phyloP scores from a whole-genome alignment of 2,329 filamentous ascomycete genomes.

The Xylariaceae sp. region DNA sequence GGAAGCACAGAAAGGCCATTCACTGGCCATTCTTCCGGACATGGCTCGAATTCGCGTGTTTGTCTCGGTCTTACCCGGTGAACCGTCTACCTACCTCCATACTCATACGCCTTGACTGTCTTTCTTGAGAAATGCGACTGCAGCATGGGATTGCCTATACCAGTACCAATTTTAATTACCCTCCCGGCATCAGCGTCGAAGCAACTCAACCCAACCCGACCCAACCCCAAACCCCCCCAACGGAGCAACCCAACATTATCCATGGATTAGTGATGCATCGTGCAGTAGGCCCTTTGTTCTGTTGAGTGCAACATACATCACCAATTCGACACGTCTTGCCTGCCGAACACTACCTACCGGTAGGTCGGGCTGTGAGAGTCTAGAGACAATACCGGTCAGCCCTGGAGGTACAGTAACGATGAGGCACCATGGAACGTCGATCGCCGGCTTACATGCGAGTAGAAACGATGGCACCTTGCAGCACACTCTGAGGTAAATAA shows the following conservation, averaged over 20 bases:
- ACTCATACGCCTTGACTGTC: neutral
- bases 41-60: neutral
- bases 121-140: neutral
- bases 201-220: neutral
- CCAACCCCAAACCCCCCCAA: too few species aligned
- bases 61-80: neutral
- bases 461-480: neutral
- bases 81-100: neutral
- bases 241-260: neutral
- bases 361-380: conserved; percentile 13
- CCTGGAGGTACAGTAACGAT: conserved; percentile 6
- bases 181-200: neutral
- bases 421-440: conserved; percentile 6
- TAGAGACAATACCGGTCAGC: conserved; percentile 12
- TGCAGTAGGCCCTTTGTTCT: neutral
- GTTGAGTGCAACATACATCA: conserved; percentile 14
- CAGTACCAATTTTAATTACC: neutral
- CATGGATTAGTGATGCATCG: neutral
- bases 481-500: neutral
- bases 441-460: neutral
- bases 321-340: neutral
- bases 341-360: conserved; percentile 16
- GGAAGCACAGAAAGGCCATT: neutral
- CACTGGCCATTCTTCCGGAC: too few species aligned
- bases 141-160: too few species aligned